phyloP scores from a whole-genome alignment of 78 protist species.

The Dictyostelium brefeldianum region DNA sequence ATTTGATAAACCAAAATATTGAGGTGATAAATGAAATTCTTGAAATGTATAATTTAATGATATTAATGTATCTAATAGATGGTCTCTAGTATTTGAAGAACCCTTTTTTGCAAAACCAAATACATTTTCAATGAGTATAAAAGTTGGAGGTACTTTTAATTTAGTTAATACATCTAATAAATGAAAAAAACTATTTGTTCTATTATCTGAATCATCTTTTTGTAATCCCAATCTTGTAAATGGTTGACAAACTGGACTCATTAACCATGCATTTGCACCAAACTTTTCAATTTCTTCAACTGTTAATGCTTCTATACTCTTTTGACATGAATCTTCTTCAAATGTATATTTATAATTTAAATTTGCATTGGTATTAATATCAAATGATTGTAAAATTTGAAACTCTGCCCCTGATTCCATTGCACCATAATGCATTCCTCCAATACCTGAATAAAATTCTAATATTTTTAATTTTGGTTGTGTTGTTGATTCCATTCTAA shows the following conservation, averaged over 20 bases:
- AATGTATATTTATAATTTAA: slow-evolving; percentile 41
- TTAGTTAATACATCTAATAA: slow-evolving; percentile 36
- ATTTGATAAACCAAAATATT: slow-evolving; percentile 85
- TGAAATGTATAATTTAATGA: slow-evolving; percentile 55
- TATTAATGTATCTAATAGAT: slow-evolving; percentile 38
- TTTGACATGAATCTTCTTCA: slow-evolving; percentile 5
- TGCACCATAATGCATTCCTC: slow-evolving; percentile 64
- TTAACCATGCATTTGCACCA: slow-evolving; percentile 57
- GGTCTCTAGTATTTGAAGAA: slow-evolving; percentile 52
- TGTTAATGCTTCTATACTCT: slow-evolving; percentile 56
- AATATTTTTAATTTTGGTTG: slow-evolving; percentile 21
- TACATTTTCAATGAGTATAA: slow-evolving; percentile 89
- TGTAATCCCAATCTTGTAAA: slow-evolving; percentile 88
- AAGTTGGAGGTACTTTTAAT: slow-evolving; percentile 59
- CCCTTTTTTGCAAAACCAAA: slow-evolving; percentile 84
- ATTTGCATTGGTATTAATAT: slow-evolving; percentile 74
- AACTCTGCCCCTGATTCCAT: slow-evolving; percentile 21
- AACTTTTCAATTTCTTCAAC: slow-evolving; percentile 28
- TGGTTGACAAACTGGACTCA: slow-evolving; percentile 94
- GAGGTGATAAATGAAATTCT: slow-evolving; percentile 85
- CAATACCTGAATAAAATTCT: slow-evolving; percentile 73
- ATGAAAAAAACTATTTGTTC: slow-evolving; percentile 77
- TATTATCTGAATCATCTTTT: slow-evolving; percentile 73
- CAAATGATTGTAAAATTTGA: slow-evolving; percentile 49
- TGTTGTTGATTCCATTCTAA: too few species aligned